These are phyloP conservation scores for Malania oleifera DNA, from an alignment of 164 flowering plant species.

Conservation along the genomic window DNA sequence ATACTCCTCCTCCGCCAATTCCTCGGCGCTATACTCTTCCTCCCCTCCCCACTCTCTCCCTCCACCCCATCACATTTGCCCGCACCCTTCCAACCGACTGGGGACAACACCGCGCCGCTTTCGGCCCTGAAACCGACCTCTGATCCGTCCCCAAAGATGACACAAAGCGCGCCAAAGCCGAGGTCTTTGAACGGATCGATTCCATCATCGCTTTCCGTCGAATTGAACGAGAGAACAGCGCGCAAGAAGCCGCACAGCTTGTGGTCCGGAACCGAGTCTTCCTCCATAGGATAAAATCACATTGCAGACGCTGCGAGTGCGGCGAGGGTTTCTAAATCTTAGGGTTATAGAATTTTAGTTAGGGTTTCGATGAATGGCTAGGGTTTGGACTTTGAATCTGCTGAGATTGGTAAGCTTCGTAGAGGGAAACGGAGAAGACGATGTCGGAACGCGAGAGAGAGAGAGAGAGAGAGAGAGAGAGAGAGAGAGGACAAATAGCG, in stretches of 20 bases:
- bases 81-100: slow-evolving; percentile 9
- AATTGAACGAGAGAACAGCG: slow-evolving; percentile 37
- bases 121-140: slow-evolving; percentile 23
- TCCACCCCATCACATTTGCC: slow-evolving; percentile 10
- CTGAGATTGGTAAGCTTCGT: too few relatives aligned
- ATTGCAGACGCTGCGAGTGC: not conserved
- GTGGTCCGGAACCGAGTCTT: slow-evolving; percentile 22
- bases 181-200: slow-evolving; percentile 10
- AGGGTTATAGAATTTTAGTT: too few relatives aligned
- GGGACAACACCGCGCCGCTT: slow-evolving; percentile 27
- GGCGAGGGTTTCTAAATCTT: too few relatives aligned
- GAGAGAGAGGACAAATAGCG: too few relatives aligned
- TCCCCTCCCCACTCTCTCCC: slow-evolving; percentile 9
- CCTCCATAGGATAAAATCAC: not conserved
- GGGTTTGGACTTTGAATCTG: too few relatives aligned
- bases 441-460: too few relatives aligned
- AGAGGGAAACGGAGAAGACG: too few relatives aligned
- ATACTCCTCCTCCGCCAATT: slow-evolving; percentile 23
- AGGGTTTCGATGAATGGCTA: too few relatives aligned
- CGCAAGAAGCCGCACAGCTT: slow-evolving; percentile 70
- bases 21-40: too few relatives aligned
- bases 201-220: slow-evolving; percentile 7
- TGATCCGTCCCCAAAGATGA: slow-evolving; percentile 16
- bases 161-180: slow-evolving; percentile 20
- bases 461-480: too few relatives aligned